Base-by-base conservation (phyloP, 371 early-diverging fungal species). In the Syncephalis fuscata region DNA sequence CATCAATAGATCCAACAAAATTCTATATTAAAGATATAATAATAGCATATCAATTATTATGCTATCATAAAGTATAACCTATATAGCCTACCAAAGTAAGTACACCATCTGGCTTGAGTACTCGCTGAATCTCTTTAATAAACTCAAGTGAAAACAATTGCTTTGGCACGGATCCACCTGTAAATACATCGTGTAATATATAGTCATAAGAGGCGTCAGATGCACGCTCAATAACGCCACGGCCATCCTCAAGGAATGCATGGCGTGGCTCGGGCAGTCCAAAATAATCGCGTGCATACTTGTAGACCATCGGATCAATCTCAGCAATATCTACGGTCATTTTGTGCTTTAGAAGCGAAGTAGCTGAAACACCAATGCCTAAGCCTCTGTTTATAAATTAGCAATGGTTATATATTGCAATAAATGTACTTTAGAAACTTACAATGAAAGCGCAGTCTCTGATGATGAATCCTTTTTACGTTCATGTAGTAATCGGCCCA, bases 151-250 rank as follows among this genome's bases (percentile, higher is more conserved):
- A 73, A 51, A 86, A 84, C 57, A 89, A 57, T 0, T 56, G 39
- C 2, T 64, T 58, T 1, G 82, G 78, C 1, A 86, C 74, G 1
- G 74, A 69, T 0, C 88, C 90, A 44, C 87, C 87, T 1, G 85
- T 78, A 51, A 89, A 89, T 22, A 89, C 84, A 60, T 89, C 90
- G 55, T 88, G 90, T n/a, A 85, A 56, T 11, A 89, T 64, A 57
- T 71, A 86, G 56, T 88, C 86, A 59, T 85, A 86, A 26, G 59
- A 53, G 40, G 43, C 50, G 2, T 51, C 46, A 0, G 58, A 56
- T 0, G 62, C 68, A 5, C 56, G 49, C 46, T 74, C 68, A 19
- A 88, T 59, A 51, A 73, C 78, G 15, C 49, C 54, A n/a, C 85
- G 64, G 0, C 85, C 89, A 60, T 85, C 88, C 46, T 64, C 66